These are phyloP conservation scores for Gilbertella persicaria DNA, from an alignment of 371 early-diverging fungal species.

Conservation along the genomic window DNA sequence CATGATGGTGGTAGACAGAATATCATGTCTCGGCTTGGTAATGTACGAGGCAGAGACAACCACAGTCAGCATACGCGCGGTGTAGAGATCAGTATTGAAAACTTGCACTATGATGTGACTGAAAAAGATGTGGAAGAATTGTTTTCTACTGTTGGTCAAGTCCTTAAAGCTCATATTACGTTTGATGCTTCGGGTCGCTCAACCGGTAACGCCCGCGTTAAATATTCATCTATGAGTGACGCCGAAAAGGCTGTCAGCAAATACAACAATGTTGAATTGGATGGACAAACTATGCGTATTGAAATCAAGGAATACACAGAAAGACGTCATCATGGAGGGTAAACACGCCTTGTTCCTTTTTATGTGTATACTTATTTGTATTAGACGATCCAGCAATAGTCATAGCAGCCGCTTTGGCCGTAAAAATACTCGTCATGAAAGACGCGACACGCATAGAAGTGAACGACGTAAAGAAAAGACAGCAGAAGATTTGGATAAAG, in stretches of 20 bases:
- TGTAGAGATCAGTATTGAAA: constrained; percentile 31
- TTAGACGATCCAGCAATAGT: constrained; percentile 8
- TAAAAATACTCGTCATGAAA: constrained; percentile 5
- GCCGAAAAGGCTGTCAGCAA: constrained; percentile 43
- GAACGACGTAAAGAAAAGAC: constrained; percentile 6
- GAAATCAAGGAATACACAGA: constrained; percentile 3
- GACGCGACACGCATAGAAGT: constrained; percentile 11
- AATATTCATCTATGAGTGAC: constrained; percentile 24
- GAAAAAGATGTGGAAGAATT: constrained; percentile 47
- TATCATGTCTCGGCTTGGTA: constrained; percentile 35
- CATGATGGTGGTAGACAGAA: constrained; percentile 1
- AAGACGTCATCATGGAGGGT: neutral
- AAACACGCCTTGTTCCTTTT: neutral
- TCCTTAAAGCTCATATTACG: constrained; percentile 28
- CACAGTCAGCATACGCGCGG: neutral
- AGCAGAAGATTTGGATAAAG: constrained; percentile 39
- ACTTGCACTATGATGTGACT: constrained; percentile 45
- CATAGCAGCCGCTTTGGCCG: neutral
- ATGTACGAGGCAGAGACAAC: constrained; percentile 1
- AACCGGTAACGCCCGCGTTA: constrained; percentile 38
- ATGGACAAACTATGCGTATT: constrained; percentile 43
- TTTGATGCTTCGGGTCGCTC: constrained; percentile 51
- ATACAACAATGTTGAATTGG: constrained; percentile 43
- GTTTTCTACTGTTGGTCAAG: constrained; percentile 41
- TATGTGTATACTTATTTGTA: neutral